These are phyloP conservation scores for Amanita brunnescens DNA, from an alignment of 768 basidiomycete genomes.

Conservation along the genomic window DNA sequence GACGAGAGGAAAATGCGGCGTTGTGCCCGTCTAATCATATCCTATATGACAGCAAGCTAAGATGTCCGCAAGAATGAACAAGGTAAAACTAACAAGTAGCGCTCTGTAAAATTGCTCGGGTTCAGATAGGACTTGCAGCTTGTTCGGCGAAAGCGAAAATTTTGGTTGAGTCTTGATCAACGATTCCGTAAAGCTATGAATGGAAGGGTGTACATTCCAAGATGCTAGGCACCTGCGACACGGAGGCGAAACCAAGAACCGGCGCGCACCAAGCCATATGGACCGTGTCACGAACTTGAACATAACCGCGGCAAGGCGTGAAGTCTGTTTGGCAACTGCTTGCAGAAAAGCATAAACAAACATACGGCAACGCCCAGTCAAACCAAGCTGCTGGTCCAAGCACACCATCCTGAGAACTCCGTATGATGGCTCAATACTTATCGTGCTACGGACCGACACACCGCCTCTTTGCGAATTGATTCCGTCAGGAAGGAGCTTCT, in stretches of 20 bases:
- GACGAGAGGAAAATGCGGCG: constrained; percentile 83
- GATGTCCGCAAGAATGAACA: neutral
- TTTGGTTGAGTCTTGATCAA: constrained; percentile 30
- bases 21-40: constrained; percentile 70
- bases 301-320: constrained; percentile 1
- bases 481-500: neutral
- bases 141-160: constrained; percentile 31
- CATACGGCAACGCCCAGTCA: neutral
- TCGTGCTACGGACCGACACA: neutral
- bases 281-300: neutral
- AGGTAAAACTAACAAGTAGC: constrained; percentile 38
- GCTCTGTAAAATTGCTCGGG: constrained; percentile 45
- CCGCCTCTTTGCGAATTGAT: neutral
- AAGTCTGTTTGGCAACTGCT: neutral
- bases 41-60: constrained; percentile 29
- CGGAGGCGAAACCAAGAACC: neutral
- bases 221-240: constrained; percentile 1
- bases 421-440: neutral
- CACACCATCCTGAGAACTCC: neutral
- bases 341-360: neutral
- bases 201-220: constrained; percentile 16
- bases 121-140: constrained; percentile 36
- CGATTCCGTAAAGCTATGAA: constrained; percentile 21
- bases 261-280: neutral
- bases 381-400: neutral